Evolutionary conservation across 2,329 filamentous ascomycete species (phyloP).

Genomic region (Alternaria ethzedia): DNA sequence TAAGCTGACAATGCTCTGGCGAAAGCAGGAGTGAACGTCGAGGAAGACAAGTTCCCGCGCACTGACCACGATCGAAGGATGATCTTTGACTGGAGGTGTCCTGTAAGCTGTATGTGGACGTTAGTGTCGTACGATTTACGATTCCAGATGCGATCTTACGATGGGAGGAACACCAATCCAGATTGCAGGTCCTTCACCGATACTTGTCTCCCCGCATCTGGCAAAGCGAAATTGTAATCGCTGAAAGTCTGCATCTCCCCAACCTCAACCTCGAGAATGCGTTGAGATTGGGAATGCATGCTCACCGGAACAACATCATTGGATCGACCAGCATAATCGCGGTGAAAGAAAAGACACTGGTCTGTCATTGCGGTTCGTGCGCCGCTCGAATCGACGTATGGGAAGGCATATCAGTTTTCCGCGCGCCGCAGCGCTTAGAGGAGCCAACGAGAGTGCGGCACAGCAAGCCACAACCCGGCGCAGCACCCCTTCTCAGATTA

Average conservation of each 20-base stretch:
- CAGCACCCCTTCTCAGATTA: background rate
- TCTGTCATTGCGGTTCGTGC: background rate
- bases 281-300: background rate
- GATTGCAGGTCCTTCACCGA: background rate
- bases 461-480: background rate
- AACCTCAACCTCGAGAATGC: background rate
- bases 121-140: slow-evolving; percentile 6
- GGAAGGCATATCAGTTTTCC: background rate
- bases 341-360: background rate
- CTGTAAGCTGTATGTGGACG: background rate
- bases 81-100: background rate
- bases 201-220: background rate
- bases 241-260: background rate
- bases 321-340: background rate
- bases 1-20: background rate
- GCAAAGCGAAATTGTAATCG: background rate
- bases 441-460: slow-evolving; percentile 2
- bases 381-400: background rate
- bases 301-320: background rate
- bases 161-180: background rate
- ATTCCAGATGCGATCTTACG: background rate
- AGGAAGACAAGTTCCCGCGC: background rate
- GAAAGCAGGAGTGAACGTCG: background rate
- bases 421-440: slow-evolving; percentile 11
- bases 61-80: background rate